Conservation (phyloP, 169 alveolate genomes). For the Cryptosporidium meleagridis region DNA sequence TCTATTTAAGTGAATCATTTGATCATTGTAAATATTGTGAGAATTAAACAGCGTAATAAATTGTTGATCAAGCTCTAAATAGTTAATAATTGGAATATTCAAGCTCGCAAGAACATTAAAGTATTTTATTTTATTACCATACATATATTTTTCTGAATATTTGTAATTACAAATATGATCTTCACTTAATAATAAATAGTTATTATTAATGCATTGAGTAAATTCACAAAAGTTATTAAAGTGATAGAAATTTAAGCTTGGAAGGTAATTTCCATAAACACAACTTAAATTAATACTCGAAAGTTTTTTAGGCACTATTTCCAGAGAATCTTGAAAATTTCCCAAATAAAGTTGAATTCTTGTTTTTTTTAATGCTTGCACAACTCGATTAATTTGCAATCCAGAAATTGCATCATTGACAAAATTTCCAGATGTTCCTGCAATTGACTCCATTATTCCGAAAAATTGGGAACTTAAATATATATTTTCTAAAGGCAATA, state of each 20-base stretch:
- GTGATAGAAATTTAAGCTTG: constrained; percentile 30
- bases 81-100: constrained; percentile 35
- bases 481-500: constrained; percentile 7
- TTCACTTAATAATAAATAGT: constrained; percentile 9
- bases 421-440: constrained; percentile 65
- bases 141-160: not conserved
- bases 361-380: constrained; percentile 22
- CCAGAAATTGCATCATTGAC: constrained; percentile 63
- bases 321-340: not conserved
- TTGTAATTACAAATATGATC: constrained; percentile 28
- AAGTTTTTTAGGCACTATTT: not conserved
- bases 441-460: constrained; percentile 69
- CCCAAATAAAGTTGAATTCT: constrained; percentile 36
- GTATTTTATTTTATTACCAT: constrained; percentile 1
- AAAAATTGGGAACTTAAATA: constrained; percentile 55
- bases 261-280: constrained; percentile 15
- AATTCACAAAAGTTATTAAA: constrained; percentile 54
- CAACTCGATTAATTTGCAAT: not conserved
- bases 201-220: constrained; percentile 2
- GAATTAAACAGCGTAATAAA: not conserved
- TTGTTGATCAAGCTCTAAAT: not conserved
- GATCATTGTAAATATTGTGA: not conserved
- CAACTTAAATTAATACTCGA: constrained; percentile 47
- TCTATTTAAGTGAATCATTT: constrained; percentile 10
- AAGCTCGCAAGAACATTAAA: constrained; percentile 49